Evolutionary conservation across 2,329 filamentous ascomycete genomes (phyloP).

Genomic region (Neonectria neomacrospora): DNA sequence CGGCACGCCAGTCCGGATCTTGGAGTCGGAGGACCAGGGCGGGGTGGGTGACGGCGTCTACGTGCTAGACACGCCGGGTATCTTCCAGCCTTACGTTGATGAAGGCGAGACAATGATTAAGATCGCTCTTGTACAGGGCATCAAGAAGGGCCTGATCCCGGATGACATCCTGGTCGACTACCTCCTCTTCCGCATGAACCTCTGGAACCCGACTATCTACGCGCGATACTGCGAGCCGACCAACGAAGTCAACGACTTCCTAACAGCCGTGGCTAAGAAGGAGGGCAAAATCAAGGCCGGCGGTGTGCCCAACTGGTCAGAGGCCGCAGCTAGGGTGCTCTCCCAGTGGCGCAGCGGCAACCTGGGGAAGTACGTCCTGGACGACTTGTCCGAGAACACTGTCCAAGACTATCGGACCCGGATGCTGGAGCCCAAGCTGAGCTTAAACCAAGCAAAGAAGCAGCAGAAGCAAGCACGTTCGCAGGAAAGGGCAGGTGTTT

Average conservation of each 20-base stretch:
- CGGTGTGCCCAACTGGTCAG: constrained; percentile 75
- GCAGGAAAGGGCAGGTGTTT: constrained; percentile 52
- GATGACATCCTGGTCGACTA: constrained; percentile 87
- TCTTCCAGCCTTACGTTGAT: constrained; percentile 92
- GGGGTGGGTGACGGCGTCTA: constrained; percentile 74
- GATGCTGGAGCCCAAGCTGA: constrained; percentile 62
- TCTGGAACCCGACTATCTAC: constrained; percentile 71
- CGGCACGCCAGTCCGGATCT: constrained; percentile 82
- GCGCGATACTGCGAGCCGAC: constrained; percentile 74
- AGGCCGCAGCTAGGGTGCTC: constrained; percentile 82
- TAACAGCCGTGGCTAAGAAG: constrained; percentile 75
- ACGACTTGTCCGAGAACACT: constrained; percentile 74
- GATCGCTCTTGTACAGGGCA: constrained; percentile 88
- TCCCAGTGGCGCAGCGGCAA: constrained; percentile 83
- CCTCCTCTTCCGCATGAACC: constrained; percentile 85
- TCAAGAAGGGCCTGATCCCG: constrained; percentile 88
- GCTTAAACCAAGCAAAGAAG: constrained; percentile 76
- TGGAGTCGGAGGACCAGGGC: constrained; percentile 55
- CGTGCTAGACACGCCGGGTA: constrained; percentile 90
- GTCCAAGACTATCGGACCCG: constrained; percentile 61
- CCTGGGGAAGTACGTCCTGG: constrained; percentile 81
- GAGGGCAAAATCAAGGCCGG: constrained; percentile 82
- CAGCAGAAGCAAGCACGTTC: constrained; percentile 69
- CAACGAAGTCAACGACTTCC: constrained; percentile 81
- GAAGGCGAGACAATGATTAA: constrained; percentile 93